Base-by-base conservation (phyloP, 1,284 basidiomycete species). In the Rhodotorula glutinis region DNA sequence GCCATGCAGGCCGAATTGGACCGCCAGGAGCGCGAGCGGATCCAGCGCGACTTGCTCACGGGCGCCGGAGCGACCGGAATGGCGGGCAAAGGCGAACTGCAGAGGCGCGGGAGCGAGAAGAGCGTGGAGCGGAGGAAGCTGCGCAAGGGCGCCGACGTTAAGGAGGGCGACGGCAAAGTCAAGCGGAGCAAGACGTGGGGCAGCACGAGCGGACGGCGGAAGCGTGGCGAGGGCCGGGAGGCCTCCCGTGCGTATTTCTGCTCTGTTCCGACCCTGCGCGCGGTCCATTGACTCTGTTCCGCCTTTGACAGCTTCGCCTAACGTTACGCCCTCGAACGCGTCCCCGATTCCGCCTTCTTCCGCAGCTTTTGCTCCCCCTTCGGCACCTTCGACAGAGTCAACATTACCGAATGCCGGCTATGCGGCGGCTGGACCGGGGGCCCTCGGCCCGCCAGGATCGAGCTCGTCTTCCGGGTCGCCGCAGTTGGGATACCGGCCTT, bases 181-280 rank as follows among this genome's bases (percentile, higher is more conserved):
- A 74, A 72, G 63, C 29, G 73, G 56, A 70, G 66, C 54, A 66
- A 66, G 57, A 74, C 73, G 11, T 68, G 66, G 66, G 66, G 66
- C 14, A 64, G 62, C 41, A 55, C 62, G 52, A 44, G 43, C 43
- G 58, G 58, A 21, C 53, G 60, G 53, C 51, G 62, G 55, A 67
- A 51, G 44, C 53, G 56, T 10, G 57, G 44, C 3, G 61, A 67
- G 21, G 65, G 53, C 17, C 13, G 59, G 13, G 66, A 60, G 3
- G 55, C 53, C 5, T 49, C 47, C 0, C 62, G 40, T 53, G 38
- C 47, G 49, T 53, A 2, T 30, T 19, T 7, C 23, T 21, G 16
- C 4, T 14, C 10, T 5, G 4, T 19, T 2, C 23, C 40, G 13
- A 3, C 16, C 9, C 5, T 25, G 2, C 16, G 21, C 11, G 1